Evolutionary conservation across 805 yeast genomes (phyloP), one percentile per base, ranked within the genome.

Genomic region (Hanseniaspora singularis): DNA sequence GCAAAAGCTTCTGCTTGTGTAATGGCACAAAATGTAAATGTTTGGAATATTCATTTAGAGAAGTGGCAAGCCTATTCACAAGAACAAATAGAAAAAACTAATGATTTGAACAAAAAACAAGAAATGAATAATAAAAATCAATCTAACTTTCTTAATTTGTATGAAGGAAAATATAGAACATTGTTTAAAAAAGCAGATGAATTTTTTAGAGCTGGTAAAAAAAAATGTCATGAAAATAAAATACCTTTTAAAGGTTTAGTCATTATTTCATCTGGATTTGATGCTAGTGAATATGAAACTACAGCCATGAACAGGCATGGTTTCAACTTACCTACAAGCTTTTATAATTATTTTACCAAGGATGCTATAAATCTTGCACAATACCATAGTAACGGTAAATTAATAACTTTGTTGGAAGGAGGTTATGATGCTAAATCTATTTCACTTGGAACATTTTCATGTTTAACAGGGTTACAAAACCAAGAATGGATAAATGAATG

Each of bases 381-480:
- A 49, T 67, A 72, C 40, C 81, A 73, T 54, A 64, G 79, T 5
- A 62, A 69, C 10, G 82, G 88, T 10, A 74, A 74, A 50, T 65
- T 83, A 0, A 53, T 84, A 0, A 81, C 94, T 1, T 61, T 84
- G 19, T 62, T 84, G 52, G 95, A 84, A 63, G 95, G 95, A 22
- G 95, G 95, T 1, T 84, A 84, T 58, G 79, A 92, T 0, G 87
- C 83, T 55, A 81, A 81, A 3, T 94, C 94, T 0, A 67, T 84
- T 15, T 63, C 79, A 1, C 80, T 92, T 1, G 94, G 94, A 11
- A 77, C 81, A 0, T 81, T 82, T 57, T 74, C 92, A 4, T 94
- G 84, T 58, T 63, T 84, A 46, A 73, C 80, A 32, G 95, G 94
- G 0, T 59, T 84, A 43, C 80, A 78, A 42, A 65, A 66, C 45